Percentiles rank a stretch among this genome's conserved stretches.
Evolutionary conservation across 805 yeast species (phyloP).

Genomic region (Ogataea henricii): DNA sequence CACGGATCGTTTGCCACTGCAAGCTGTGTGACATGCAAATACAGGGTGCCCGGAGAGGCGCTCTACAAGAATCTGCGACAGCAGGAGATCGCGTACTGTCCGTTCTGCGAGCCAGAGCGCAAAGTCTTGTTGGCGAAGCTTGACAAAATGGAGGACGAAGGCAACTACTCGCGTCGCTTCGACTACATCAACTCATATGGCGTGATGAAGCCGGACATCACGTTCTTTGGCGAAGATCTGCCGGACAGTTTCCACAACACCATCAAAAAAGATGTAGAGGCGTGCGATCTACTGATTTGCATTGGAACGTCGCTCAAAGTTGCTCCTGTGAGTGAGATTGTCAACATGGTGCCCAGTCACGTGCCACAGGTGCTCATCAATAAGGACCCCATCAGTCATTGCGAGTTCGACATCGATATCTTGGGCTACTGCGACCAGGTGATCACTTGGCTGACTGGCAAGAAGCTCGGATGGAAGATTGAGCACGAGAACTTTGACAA

Average conservation of each 20-base stretch:
- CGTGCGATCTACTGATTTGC: slow-evolving; percentile 79
- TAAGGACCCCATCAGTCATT: slow-evolving; percentile 71
- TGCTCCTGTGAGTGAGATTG: slow-evolving; percentile 88
- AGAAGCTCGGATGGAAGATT: slow-evolving; percentile 57
- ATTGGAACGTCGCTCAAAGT: slow-evolving; percentile 92
- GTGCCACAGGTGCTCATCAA: slow-evolving; percentile 84
- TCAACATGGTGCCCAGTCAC: slow-evolving; percentile 67
- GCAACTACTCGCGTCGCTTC: slow-evolving; percentile 29
- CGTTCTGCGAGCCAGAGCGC: slow-evolving; percentile 56
- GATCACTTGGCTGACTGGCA: slow-evolving; percentile 61
- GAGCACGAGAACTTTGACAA: slow-evolving; percentile 52
- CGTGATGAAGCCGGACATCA: slow-evolving; percentile 89
- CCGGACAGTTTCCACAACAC: slow-evolving; percentile 68
- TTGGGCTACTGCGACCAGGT: slow-evolving; percentile 85
- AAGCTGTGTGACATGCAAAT: slow-evolving; percentile 75
- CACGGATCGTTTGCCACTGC: slow-evolving; percentile 93
- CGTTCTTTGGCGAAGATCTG: slow-evolving; percentile 85
- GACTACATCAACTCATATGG: slow-evolving; percentile 58
- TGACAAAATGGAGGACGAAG: slow-evolving; percentile 36
- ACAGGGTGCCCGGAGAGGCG: slow-evolving; percentile 63
- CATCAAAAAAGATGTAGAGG: slow-evolving; percentile 57
- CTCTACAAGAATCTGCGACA: slow-evolving; percentile 61
- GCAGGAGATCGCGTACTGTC: slow-evolving; percentile 70
- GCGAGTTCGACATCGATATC: slow-evolving; percentile 75
- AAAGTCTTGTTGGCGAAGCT: slow-evolving; percentile 27